phyloP scores from a whole-genome alignment of 257 asterid genomes.

The Paulownia fortunei region DNA sequence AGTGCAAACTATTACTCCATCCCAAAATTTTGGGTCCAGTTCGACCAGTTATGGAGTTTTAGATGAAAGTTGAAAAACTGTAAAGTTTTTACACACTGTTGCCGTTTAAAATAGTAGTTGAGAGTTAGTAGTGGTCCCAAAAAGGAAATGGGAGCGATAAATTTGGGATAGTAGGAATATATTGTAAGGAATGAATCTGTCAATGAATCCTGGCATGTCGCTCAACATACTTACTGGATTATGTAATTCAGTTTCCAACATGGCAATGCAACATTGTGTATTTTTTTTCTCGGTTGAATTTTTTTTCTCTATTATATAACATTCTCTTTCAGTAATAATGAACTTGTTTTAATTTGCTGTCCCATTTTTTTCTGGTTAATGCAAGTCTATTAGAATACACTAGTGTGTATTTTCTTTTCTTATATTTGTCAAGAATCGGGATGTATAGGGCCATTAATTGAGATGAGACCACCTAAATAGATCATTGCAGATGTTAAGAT shows the following conservation, averaged over 20 bases:
- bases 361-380: too few relatives aligned
- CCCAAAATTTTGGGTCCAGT: not conserved
- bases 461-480: not conserved
- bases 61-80: not conserved
- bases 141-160: too few relatives aligned
- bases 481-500: not conserved
- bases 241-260: not conserved
- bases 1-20: not conserved
- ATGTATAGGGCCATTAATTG: not conserved
- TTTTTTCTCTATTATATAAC: not conserved
- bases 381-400: not conserved
- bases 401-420: too few relatives aligned
- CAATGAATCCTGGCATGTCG: too few relatives aligned
- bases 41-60: not conserved
- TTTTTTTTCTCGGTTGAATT: not conserved
- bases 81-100: too few relatives aligned
- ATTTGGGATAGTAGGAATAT: not conserved
- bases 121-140: too few relatives aligned
- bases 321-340: not conserved
- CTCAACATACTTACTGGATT: not conserved
- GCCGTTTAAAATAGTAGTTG: too few relatives aligned
- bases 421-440: not conserved
- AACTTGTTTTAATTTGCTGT: not conserved
- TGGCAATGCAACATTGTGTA: not conserved
- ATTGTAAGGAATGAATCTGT: not conserved